Evolutionary conservation across 148 eudicot species (phyloP), one percentile per base, ranked within the genome.

Genomic region (Chenopodium suecicum): DNA sequence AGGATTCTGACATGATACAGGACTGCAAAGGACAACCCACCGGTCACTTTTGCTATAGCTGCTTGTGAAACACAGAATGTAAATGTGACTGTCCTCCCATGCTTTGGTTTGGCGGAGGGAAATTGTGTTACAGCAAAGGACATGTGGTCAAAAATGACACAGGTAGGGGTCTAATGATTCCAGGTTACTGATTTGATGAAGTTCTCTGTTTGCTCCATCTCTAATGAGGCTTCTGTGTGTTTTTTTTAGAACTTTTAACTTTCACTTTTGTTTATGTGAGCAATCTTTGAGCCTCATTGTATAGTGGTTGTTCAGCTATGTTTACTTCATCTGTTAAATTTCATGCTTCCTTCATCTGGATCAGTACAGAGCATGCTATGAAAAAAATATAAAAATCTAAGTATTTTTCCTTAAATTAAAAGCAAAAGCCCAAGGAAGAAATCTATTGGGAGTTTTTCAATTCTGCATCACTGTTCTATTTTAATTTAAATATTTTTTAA

Each of bases 41-140:
- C 99, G 11, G 97, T 92, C 83, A 97, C 98, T 70, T 97, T 91
- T 82, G 97, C 98, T 47, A 80, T 97, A 77, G 99, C 98, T 85
- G 97, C 99, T 72, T 91, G 88, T 85, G 99, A 97, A 87, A 94
- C 99, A 79, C 99, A 97, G 82, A 97, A 97, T 82, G 98, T 97
- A 52, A 97, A 87, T 79, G 99, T 97, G 74, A 89, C 97, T 70
- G 94, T 97, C 81, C 86, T 92, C 85, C 99, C 99, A 32, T 85
- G 89, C 84, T 97, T 97, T 88, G 98, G 98, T 64, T 85, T 97
- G 66, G 86, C 89, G 46, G 98, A 94, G 82, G 97, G 91, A 79
- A 90, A 91, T 79, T 84, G 86, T 62, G 80, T 93, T 80, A 94
- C 98, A 68, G 99, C 99, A 48, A 97, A 92, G 90, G 94, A 92